Conservation (phyloP, 1,284 basidiomycete species). For the Golubevia sp. region DNA sequence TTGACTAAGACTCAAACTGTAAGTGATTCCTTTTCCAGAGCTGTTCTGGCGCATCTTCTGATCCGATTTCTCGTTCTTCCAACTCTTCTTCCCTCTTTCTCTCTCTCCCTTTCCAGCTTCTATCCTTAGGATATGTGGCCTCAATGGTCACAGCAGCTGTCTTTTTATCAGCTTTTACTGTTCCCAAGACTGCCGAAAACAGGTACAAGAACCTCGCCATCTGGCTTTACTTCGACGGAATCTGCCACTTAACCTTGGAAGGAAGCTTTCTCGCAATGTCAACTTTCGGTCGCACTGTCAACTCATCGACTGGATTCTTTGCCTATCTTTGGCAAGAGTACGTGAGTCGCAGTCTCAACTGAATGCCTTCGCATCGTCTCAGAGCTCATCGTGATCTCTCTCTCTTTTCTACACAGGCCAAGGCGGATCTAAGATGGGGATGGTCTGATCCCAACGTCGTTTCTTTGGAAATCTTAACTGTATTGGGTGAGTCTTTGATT, state of each 20-base stretch:
- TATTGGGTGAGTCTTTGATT: slow-evolving; percentile 10
- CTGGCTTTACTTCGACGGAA: slow-evolving; percentile 51
- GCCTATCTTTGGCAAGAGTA: slow-evolving; percentile 51
- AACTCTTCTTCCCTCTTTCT: slow-evolving; percentile 16
- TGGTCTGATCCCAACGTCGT: slow-evolving; percentile 38
- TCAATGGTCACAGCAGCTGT: slow-evolving; percentile 1
- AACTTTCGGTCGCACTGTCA: slow-evolving; percentile 27
- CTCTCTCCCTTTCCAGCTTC: background rate
- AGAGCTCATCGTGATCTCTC: background rate
- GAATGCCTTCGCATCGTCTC: background rate
- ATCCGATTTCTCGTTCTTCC: slow-evolving; percentile 2
- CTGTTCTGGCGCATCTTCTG: no score
- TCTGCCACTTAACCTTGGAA: slow-evolving; percentile 38
- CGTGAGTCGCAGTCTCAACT: slow-evolving; percentile 1
- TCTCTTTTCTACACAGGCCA: no score
- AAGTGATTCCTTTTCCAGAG: no score
- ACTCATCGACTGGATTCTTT: slow-evolving; percentile 29
- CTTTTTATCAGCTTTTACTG: background rate
- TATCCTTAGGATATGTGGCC: slow-evolving; percentile 1
- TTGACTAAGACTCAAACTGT: no score
- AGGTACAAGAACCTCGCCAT: slow-evolving; percentile 28
- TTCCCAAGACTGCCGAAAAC: slow-evolving; percentile 2
- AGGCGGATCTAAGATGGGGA: slow-evolving; percentile 46
- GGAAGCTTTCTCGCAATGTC: slow-evolving; percentile 47
- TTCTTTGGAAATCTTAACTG: slow-evolving; percentile 44